Evolutionary conservation across 257 asterid species (phyloP).

Genomic region (Petunia secreta): DNA sequence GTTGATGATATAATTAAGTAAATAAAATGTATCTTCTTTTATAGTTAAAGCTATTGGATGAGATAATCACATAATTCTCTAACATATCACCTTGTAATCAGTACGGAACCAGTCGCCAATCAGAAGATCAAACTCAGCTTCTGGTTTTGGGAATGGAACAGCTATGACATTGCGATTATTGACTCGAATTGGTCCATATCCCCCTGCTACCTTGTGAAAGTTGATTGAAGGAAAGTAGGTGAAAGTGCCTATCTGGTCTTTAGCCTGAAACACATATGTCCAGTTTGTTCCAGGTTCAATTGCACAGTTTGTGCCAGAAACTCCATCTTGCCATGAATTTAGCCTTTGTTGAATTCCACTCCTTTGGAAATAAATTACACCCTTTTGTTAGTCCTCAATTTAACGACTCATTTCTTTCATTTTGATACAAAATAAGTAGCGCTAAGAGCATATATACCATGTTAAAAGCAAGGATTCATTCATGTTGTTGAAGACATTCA

Average conservation of each 20-base stretch:
- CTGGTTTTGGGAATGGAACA: constrained; percentile 62
- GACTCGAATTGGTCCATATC: constrained; percentile 67
- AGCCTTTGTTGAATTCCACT: constrained; percentile 74
- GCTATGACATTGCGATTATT: constrained; percentile 54
- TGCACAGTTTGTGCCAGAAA: constrained; percentile 71
- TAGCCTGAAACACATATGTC: constrained; percentile 59
- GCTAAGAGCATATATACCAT: constrained; percentile 47
- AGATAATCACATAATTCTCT: background rate
- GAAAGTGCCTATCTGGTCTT: constrained; percentile 69
- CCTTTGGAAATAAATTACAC: constrained; percentile 34
- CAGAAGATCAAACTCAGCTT: constrained; percentile 68
- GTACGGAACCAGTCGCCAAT: constrained; percentile 53
- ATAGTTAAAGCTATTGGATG: background rate
- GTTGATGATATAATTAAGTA: background rate
- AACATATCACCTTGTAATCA: constrained; percentile 39
- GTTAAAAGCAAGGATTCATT: constrained; percentile 76
- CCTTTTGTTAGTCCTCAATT: background rate
- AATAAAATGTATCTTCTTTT: background rate
- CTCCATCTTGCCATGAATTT: constrained; percentile 83
- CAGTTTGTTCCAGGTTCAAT: constrained; percentile 60
- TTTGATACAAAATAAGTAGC: background rate
- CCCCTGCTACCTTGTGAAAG: constrained; percentile 67
- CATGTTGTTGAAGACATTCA: constrained; percentile 63
- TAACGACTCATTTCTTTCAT: background rate
- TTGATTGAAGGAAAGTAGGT: constrained; percentile 60